Percentiles rank a stretch among this genome's conserved stretches.
phyloP scores from a whole-genome alignment of 2,329 filamentous ascomycete species.

The Pseudogymnoascus sp. region DNA sequence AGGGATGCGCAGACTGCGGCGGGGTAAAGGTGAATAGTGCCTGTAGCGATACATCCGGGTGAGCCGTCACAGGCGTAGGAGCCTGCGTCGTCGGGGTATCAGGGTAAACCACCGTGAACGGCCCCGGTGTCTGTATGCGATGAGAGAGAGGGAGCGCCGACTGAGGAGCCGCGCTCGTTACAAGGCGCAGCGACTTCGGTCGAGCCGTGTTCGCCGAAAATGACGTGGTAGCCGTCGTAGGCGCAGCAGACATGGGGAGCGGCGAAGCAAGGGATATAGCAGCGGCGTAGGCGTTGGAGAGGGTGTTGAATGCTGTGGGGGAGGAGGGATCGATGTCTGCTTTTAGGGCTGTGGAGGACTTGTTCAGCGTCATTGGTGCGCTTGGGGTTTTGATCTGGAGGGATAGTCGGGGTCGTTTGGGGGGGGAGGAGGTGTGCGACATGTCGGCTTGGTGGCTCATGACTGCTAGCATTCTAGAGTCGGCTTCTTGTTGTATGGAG shows the following conservation, averaged over 20 bases:
- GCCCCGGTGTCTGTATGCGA: slow-evolving; percentile 27
- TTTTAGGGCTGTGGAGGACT: slow-evolving; percentile 36
- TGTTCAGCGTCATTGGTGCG: slow-evolving; percentile 33
- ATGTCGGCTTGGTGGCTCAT: neutral
- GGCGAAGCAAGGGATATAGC: slow-evolving; percentile 53
- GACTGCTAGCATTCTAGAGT: neutral
- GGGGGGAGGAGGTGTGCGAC: slow-evolving; percentile 18
- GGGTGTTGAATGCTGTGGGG: slow-evolving; percentile 57
- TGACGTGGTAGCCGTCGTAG: slow-evolving; percentile 34
- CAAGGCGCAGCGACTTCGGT: slow-evolving; percentile 24
- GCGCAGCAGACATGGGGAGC: slow-evolving; percentile 16
- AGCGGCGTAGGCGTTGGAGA: slow-evolving; percentile 57
- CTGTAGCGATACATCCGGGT: slow-evolving; percentile 14
- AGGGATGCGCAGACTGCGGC: slow-evolving; percentile 26
- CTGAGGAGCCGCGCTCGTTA: slow-evolving; percentile 24
- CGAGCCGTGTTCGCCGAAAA: slow-evolving; percentile 38
- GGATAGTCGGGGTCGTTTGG: slow-evolving; percentile 44
- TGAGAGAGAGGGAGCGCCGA: slow-evolving; percentile 23
- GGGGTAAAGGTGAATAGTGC: slow-evolving; percentile 27
- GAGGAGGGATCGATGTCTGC: slow-evolving; percentile 47
- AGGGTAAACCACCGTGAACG: slow-evolving; percentile 26
- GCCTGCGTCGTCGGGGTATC: slow-evolving; percentile 26
- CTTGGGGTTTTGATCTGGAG: slow-evolving; percentile 45
- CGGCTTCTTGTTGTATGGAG: neutral
- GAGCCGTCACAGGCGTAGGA: slow-evolving; percentile 17